Evolutionary conservation across 208 protist genomes (phyloP), one percentile per base, ranked within the genome.

Genomic region (Leishmania major): DNA sequence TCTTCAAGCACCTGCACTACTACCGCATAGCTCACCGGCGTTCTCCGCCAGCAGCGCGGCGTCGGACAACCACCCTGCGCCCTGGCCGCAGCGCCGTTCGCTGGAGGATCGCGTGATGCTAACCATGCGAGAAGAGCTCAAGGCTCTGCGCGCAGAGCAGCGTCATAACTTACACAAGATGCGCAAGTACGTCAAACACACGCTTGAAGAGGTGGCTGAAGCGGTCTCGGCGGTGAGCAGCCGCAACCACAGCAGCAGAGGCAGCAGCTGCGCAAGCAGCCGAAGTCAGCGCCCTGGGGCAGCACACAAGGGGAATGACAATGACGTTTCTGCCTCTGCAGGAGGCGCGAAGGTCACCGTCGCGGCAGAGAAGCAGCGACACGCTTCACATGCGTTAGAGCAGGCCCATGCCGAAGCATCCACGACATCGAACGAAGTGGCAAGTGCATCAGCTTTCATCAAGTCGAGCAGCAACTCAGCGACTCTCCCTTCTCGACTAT

Each of bases 111-210:
- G 37, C 53, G 19, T 45, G 75, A 25, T n/a, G 53, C 17, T 64
- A 19, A 64, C 72, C 22, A 31, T 85, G 37, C 78, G 78, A 31
- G 72, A 69, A 10, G 85, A 85, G 78, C 72, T 85, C 43, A 64
- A 75, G 67, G 37, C 45, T 22, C 28, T 89, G 19, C 86, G 77
- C 11, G 70, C 40, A 2, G 79, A 85, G 75, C 82, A 86, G 79
- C 69, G 60, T 0, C 74, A 75, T 11, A 83, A 45, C n/a, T 71
- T 89, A 10, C 62, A 67, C 43, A n/a, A 25, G 17, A 78, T 83
- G 76, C 80, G 80, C 15, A 49, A 51, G 6, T 73, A 88, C 55
- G 35, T 88, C 43, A 71, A 73, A 13, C 60, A 51, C 11, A 55
- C 84, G 13, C 31, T 84, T 15, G 71, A 77, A 3, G 80, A 81